Conservation (phyloP, 441 rosid genomes). For the Brassica hybrid region DNA sequence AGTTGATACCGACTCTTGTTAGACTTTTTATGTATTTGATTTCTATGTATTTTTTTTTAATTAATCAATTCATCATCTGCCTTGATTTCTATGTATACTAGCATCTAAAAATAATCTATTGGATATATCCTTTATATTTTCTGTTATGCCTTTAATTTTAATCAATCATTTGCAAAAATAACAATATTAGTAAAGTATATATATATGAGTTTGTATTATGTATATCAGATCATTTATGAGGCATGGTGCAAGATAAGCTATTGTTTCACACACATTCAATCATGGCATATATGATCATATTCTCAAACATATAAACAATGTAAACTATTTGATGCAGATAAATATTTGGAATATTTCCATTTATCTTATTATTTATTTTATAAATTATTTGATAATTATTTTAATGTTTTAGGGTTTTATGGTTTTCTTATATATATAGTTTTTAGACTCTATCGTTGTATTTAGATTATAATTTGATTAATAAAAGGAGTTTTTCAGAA, state of each 20-base stretch:
- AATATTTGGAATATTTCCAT: too few species aligned
- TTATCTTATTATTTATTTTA: too few species aligned
- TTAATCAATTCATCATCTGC: too few species aligned
- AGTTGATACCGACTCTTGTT: conserved; percentile 32
- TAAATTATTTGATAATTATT: too few species aligned
- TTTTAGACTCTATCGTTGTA: too few species aligned
- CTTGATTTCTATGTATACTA: conserved; percentile 16
- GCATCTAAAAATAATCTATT: not conserved
- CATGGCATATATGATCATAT: not conserved
- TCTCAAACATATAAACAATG: conserved; percentile 1
- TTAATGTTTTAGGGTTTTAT: too few species aligned
- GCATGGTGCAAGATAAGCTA: not conserved
- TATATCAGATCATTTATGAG: conserved; percentile 1
- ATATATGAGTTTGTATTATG: not conserved
- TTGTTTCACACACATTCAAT: conserved; percentile 7
- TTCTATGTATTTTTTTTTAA: too few species aligned
- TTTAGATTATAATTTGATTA: too few species aligned
- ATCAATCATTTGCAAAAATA: too few species aligned
- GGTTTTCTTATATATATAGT: too few species aligned
- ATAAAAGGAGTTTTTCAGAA: too few species aligned
- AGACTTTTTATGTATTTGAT: conserved; percentile 20
- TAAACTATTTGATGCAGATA: not conserved
- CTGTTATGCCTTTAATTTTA: not conserved
- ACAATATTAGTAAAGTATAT: not conserved
- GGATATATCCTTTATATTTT: not conserved